Percentiles rank a stretch among this genome's conserved stretches.
Evolutionary conservation across 163 green algal species (phyloP).

Genomic region (Scenedesmus sp.): DNA sequence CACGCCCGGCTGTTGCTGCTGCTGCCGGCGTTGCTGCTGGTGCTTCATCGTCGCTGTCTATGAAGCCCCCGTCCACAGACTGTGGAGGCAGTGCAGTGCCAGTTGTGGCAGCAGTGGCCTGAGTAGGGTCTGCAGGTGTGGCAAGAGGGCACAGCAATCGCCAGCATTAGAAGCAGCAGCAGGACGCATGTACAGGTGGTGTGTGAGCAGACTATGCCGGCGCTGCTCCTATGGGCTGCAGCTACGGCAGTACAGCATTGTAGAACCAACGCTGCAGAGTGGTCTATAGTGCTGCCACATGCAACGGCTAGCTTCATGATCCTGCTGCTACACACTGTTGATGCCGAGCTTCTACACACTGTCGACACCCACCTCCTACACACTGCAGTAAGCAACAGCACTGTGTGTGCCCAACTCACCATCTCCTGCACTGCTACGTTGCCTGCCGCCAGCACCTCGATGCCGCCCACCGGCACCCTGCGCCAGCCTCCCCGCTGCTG

Average conservation of each 20-base stretch:
- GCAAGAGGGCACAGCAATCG: not conserved
- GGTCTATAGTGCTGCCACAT: too few species aligned
- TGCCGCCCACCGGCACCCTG: not conserved
- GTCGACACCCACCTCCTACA: not conserved
- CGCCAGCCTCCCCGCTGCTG: not conserved
- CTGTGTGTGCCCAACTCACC: not conserved
- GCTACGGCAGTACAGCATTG: too few species aligned
- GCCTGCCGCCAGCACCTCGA: not conserved
- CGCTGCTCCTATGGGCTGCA: too few species aligned
- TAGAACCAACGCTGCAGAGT: too few species aligned
- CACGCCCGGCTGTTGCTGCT: not conserved
- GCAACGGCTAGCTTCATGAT: too few species aligned
- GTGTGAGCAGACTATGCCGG: not conserved
- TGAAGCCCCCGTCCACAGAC: conserved; percentile 22
- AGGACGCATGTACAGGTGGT: not conserved
- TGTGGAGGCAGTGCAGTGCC: not conserved
- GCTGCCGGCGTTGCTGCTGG: not conserved
- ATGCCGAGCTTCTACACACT: not conserved
- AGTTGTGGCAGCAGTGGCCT: not conserved
- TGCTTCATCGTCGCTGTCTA: conserved; percentile 21
- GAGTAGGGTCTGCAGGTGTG: not conserved
- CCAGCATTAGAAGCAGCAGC: not conserved
- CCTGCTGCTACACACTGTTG: too few species aligned
- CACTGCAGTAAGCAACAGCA: not conserved
- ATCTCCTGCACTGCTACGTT: not conserved